Evolutionary conservation across 176 grass and related monocot species (phyloP), one percentile per base, ranked within the genome.

Genomic region (Otatea glauca): DNA sequence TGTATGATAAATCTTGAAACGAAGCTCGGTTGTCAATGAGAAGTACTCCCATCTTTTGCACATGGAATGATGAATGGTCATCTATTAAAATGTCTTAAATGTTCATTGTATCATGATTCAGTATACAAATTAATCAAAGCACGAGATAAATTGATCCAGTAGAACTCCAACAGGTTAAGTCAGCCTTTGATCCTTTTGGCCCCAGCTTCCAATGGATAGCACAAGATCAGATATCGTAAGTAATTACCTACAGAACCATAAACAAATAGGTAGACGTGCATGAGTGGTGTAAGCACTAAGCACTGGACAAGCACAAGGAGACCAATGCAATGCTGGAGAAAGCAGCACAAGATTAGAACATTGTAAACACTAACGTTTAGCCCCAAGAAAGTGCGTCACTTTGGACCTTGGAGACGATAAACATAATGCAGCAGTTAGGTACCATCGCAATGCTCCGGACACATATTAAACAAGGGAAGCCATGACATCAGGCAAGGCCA

Each of bases 401-500:
- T 77, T 86, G 67, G 79, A 90, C 84, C 79, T 68, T 68, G 24
- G 68, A 38, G 39, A 27, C 32, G 23, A 68, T 79, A 50, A 86
- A 74, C 75, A 79, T 79, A 84, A 83, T 59, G 77, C 70, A 44
- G 62, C 76, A 76, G 70, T 84, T 84, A 56, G 85, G 80, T 75
- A 24, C 34, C 60, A 61, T 37, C 61, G 70, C 62, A 74, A 25
- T 35, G 75, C 47, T 72, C 78, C 66, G 42, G 83, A 0, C 59
- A 87, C 74, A 49, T 3, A 80, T 9, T 80, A 75, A 91, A 80
- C 68, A 84, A 81, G 51, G 43, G 27, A 74, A 74, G 27, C 60
- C 79, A 76, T 74, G 84, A 83, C 75, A 90, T 68, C 75, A 86
- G 61, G 80, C n/a, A 87, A 51, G 87, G 68, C n/a, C 75, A 79